Base-by-base conservation (phyloP, 768 basidiomycete genomes). In the Pleurotus djamor region DNA sequence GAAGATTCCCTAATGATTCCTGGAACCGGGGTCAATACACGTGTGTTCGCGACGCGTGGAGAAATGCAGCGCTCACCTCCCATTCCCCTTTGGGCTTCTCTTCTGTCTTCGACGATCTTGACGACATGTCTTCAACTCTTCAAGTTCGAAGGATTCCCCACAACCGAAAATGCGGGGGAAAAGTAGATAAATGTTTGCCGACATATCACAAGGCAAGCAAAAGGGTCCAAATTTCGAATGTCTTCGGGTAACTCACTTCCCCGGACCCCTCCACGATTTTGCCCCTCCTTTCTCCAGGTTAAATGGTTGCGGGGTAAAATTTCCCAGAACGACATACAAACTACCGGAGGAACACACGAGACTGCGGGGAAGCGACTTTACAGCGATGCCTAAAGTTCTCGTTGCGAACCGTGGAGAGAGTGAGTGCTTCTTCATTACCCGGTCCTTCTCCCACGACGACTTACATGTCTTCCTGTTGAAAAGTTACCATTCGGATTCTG, bases 401-500 rank as follows among this genome's bases (percentile, higher is more conserved):
- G 88, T 91, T 58, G 89, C 88, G 41, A 91, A 91, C 67, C 80
- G 89, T 61, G 89, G 89, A 60, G 91, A 89, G 74, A 68, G 87
- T 78, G 52, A 71, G 78, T 73, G 7, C 7, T 47, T 47, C 7
- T 56, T 14, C 7, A 28, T 59, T 55, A 7, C 49, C 52, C 61
- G 58, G 51, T 59, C 38, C 51, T 88, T n/a, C n/a, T 9, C 21
- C 21, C 21, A 28, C 21, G 21, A 28, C 21, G 21, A 52, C 37
- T 36, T 36, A n/a, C 49, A 32, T 32, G 37, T 14, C 35, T 14
- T 6, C 4, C n/a, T 33, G 34, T 35, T 38, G 33, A 17, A 50
- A 34, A 87, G 95, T 96, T 71, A 93, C 93, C n/a, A 85, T 95
- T 63, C 87, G 93, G 66, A 86, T 96, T 45, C 87, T 96, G 76